Evolutionary conservation across 2,329 filamentous ascomycete genomes (phyloP).

Genomic region (Phyllosticta ampelicida): DNA sequence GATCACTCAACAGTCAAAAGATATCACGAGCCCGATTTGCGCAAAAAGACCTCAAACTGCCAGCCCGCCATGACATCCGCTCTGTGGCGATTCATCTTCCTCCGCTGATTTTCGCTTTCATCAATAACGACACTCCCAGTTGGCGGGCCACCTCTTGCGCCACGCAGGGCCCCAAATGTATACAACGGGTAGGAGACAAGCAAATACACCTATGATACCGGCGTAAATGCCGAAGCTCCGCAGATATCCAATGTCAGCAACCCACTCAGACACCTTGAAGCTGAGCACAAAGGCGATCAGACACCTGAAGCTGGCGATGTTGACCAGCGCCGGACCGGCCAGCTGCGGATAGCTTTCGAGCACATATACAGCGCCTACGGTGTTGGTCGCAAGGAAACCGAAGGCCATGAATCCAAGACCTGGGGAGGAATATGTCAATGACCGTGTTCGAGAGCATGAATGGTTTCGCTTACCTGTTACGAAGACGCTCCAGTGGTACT

Average conservation of each 20-base stretch:
- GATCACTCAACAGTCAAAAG: too few relatives aligned
- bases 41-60: not conserved
- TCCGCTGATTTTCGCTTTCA: not conserved
- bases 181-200: constrained; percentile 17
- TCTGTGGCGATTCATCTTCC: not conserved
- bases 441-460: too few relatives aligned
- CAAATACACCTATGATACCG: constrained; percentile 17
- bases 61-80: not conserved
- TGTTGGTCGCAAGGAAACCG: constrained; percentile 21
- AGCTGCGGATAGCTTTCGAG: constrained; percentile 22
- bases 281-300: constrained; percentile 20
- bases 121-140: not conserved
- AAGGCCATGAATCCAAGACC: constrained; percentile 20
- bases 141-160: constrained; percentile 5
- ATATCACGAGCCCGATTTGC: too few relatives aligned
- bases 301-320: constrained; percentile 21
- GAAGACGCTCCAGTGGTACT: constrained; percentile 18
- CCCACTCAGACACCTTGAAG: constrained; percentile 19
- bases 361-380: constrained; percentile 21
- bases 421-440: not conserved
- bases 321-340: constrained; percentile 21
- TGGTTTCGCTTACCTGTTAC: constrained; percentile 4
- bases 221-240: constrained; percentile 19
- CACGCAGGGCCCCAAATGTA: constrained; percentile 13
- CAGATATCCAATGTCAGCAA: constrained; percentile 18